Conservation (phyloP, 257 asterid species). For the Capsicum chinense region DNA sequence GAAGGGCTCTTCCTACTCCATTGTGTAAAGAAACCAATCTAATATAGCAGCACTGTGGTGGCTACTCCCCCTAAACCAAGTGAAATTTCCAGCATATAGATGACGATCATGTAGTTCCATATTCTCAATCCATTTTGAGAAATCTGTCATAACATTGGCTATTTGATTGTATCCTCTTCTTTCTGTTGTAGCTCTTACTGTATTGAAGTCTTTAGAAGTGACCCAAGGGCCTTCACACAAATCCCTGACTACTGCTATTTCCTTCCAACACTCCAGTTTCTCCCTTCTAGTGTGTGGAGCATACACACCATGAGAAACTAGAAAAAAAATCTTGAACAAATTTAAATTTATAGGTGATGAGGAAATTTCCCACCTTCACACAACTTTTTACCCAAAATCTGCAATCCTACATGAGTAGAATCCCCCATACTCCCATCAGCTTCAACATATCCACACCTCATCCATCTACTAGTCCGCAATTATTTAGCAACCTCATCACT, state of each 20-base stretch:
- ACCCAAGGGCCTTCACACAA: not conserved
- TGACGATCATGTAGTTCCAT: not conserved
- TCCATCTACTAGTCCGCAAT: not conserved
- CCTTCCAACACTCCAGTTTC: not conserved
- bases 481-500: not conserved
- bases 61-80: not conserved
- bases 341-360: not conserved
- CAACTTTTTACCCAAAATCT: not conserved
- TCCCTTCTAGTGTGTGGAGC: not conserved
- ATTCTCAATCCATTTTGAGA: not conserved
- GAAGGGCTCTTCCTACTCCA: not conserved
- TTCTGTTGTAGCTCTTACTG: not conserved
- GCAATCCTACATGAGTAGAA: not conserved
- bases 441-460: not conserved
- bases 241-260: not conserved
- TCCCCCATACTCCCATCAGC: not conserved
- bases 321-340: not conserved
- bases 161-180: not conserved
- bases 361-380: not conserved
- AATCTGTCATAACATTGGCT: not conserved
- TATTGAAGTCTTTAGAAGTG: not conserved
- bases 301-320: not conserved
- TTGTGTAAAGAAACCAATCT: not conserved
- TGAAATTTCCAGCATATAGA: not conserved
- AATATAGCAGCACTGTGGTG: not conserved